These are phyloP conservation scores for Penicillium sp. DNA, from an alignment of 2,329 filamentous ascomycete species.

Conservation along the genomic window DNA sequence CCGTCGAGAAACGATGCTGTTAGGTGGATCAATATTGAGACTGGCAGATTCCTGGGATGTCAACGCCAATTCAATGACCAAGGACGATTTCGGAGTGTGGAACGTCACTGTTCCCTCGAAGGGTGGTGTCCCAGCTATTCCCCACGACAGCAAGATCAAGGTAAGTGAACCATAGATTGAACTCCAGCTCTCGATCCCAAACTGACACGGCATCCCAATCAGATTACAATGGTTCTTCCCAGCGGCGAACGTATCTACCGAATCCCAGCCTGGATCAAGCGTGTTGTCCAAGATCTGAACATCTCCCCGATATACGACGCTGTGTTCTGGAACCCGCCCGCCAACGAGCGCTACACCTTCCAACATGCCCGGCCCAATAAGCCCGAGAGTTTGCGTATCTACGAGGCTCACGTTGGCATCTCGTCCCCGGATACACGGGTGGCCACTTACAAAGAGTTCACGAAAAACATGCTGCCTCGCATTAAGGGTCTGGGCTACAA, in stretches of 20 bases:
- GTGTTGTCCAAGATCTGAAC: slow-evolving; percentile 87
- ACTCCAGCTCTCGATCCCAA: not conserved
- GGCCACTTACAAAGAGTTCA: slow-evolving; percentile 97
- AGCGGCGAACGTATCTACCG: slow-evolving; percentile 80
- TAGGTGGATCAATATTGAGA: slow-evolving; percentile 27
- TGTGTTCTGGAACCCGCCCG: slow-evolving; percentile 93
- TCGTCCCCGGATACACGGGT: slow-evolving; percentile 87
- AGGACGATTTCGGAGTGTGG: slow-evolving; percentile 81
- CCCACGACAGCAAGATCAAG: slow-evolving; percentile 96
- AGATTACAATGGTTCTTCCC: slow-evolving; percentile 83
- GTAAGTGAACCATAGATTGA: slow-evolving; percentile 46
- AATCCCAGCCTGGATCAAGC: slow-evolving; percentile 94
- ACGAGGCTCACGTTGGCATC: slow-evolving; percentile 98
- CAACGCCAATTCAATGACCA: slow-evolving; percentile 81
- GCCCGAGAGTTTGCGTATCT: slow-evolving; percentile 83
- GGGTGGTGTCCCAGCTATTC: slow-evolving; percentile 74
- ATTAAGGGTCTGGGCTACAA: slow-evolving; percentile 94
- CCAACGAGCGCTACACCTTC: slow-evolving; percentile 74
- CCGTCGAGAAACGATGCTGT: not conserved
- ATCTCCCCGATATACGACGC: slow-evolving; percentile 94
- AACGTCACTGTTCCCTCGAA: slow-evolving; percentile 74
- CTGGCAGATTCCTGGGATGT: slow-evolving; percentile 78
- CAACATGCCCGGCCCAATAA: slow-evolving; percentile 80
- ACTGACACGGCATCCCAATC: not conserved
- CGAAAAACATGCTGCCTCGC: slow-evolving; percentile 82